Conservation (phyloP, 2,329 filamentous ascomycete species). For the Penicillium sclerotiorum region DNA sequence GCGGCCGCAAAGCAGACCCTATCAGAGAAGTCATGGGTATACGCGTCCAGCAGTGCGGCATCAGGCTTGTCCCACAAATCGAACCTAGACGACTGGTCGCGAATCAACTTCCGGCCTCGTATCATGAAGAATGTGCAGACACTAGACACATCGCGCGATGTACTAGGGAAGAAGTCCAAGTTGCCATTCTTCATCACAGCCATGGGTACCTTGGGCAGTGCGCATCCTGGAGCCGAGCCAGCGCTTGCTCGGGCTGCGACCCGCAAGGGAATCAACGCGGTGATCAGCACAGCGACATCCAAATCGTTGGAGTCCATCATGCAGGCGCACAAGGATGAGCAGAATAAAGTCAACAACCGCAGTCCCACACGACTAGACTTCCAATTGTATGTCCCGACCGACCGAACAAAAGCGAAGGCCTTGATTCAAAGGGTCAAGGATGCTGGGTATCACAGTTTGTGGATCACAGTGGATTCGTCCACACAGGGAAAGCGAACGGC, state of each 20-base stretch:
- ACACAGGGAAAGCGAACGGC: slow-evolving; percentile 21
- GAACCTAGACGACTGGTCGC: slow-evolving; percentile 22
- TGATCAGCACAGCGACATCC: slow-evolving; percentile 21
- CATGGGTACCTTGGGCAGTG: slow-evolving; percentile 19
- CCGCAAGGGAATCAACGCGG: slow-evolving; percentile 18
- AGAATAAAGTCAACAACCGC: slow-evolving; percentile 9
- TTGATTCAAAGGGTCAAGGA: slow-evolving; percentile 19
- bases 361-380: slow-evolving; percentile 19
- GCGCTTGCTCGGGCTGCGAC: slow-evolving; percentile 16
- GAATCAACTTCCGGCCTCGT: slow-evolving; percentile 21
- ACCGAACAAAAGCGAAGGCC: slow-evolving; percentile 14
- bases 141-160: slow-evolving; percentile 14
- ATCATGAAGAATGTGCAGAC: slow-evolving; percentile 20
- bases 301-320: slow-evolving; percentile 22
- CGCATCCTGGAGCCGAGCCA: slow-evolving; percentile 18
- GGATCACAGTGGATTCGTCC: slow-evolving; percentile 21
- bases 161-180: slow-evolving; percentile 14
- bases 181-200: slow-evolving; percentile 20
- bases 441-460: slow-evolving; percentile 21
- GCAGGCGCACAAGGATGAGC: slow-evolving; percentile 18
- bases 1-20: slow-evolving; percentile 18
- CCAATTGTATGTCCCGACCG: slow-evolving; percentile 18
- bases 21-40: slow-evolving; percentile 21
- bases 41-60: slow-evolving; percentile 20
- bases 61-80: slow-evolving; percentile 17